A percentile compares a stretch with the other conserved stretches of the same genome.
Conservation (phyloP, 2,329 filamentous ascomycete genomes). For the Diplodia sapinea region DNA sequence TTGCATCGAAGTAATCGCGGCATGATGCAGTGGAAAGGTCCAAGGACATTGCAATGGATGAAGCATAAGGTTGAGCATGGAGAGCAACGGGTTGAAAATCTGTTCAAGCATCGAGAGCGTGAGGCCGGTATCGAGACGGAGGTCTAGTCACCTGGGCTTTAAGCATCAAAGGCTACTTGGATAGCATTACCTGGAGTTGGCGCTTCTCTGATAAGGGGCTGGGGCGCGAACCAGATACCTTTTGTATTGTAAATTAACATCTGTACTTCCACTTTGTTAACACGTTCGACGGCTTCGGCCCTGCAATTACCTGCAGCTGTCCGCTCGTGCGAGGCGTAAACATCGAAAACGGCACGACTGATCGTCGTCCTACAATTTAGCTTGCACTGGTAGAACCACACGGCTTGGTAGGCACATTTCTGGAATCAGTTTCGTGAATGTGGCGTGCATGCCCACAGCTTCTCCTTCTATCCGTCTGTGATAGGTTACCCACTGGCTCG, state of each 20-base stretch:
- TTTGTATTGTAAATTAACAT: too few species aligned
- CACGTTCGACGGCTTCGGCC: too few species aligned
- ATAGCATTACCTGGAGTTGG: constrained; percentile 1
- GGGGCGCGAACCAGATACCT: too few species aligned
- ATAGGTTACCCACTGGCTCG: not conserved
- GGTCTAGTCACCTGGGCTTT: constrained; percentile 52
- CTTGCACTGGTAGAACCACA: too few species aligned
- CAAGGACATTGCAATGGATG: constrained; percentile 62
- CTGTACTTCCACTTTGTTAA: too few species aligned
- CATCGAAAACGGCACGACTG: too few species aligned
- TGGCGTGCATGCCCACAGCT: too few species aligned
- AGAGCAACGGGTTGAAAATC: constrained; percentile 50
- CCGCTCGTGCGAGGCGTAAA: too few species aligned
- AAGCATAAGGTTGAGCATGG: constrained; percentile 63
- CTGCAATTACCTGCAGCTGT: too few species aligned
- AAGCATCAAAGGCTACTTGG: not conserved
- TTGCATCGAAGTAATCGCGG: constrained; percentile 71
- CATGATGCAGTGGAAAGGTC: constrained; percentile 74
- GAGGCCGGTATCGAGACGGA: constrained; percentile 70
- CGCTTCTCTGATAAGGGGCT: not conserved
- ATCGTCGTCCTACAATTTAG: too few species aligned
- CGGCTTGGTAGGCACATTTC: too few species aligned
- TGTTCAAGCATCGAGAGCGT: constrained; percentile 66
- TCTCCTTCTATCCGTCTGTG: not conserved
- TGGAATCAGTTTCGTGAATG: too few species aligned